A percentile compares a stretch with the other conserved stretches of the same genome.
phyloP scores from a whole-genome alignment of 805 yeast genomes.

The Monosporozyma yasuniensis region DNA sequence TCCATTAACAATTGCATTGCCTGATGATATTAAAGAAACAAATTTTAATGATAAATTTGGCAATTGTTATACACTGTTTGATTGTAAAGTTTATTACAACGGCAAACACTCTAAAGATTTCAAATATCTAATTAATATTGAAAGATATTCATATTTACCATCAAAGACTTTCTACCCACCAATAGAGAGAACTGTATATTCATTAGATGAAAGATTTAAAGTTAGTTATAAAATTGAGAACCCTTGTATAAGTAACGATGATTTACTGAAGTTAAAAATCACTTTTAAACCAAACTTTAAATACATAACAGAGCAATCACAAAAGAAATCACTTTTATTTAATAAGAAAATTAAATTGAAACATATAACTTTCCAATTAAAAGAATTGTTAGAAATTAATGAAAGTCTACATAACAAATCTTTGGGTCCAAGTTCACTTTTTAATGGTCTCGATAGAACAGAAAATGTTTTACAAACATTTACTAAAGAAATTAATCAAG shows the following conservation, averaged over 20 bases:
- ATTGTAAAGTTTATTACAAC: slow-evolving; percentile 23
- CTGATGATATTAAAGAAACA: slow-evolving; percentile 45
- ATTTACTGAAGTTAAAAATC: slow-evolving; percentile 34
- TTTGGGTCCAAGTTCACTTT: background rate
- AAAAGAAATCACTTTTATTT: slow-evolving; percentile 12
- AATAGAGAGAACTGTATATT: slow-evolving; percentile 34
- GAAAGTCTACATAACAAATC: slow-evolving; percentile 11
- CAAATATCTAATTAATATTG: slow-evolving; percentile 38
- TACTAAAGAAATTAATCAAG: slow-evolving; percentile 22
- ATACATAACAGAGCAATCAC: slow-evolving; percentile 5
- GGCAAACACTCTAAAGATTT: slow-evolving; percentile 11
- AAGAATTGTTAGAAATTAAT: slow-evolving; percentile 46
- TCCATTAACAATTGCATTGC: slow-evolving; percentile 50
- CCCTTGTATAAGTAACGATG: slow-evolving; percentile 53
- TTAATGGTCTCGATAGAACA: slow-evolving; percentile 28
- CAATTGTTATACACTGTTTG: slow-evolving; percentile 38
- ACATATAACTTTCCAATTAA: slow-evolving; percentile 39
- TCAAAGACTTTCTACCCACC: slow-evolving; percentile 45
- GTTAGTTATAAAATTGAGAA: slow-evolving; percentile 41
- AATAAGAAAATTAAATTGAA: slow-evolving; percentile 34
- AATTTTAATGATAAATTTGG: slow-evolving; percentile 42
- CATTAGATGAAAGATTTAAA: slow-evolving; percentile 42
- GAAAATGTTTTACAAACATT: slow-evolving; percentile 32
- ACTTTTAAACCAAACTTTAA: slow-evolving; percentile 35
- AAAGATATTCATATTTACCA: slow-evolving; percentile 42